phyloP scores from a whole-genome alignment of 2,329 filamentous ascomycete species.

The Arthrobotrys musiformis region DNA sequence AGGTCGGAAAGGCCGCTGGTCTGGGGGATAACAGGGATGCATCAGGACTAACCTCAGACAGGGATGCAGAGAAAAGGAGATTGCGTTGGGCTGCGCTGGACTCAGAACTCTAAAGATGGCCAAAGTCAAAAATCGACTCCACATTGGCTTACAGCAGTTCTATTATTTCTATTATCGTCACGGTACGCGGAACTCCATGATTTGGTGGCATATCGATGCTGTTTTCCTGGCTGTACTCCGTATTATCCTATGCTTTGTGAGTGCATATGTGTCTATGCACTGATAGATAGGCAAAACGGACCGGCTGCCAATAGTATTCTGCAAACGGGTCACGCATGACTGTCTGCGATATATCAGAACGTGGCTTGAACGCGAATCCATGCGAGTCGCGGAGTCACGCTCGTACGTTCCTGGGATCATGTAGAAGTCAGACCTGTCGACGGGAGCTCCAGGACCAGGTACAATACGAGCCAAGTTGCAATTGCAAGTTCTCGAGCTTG shows the following conservation, averaged over 20 bases:
- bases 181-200: neutral
- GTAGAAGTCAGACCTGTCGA: neutral
- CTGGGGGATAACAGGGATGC: neutral
- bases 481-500: neutral
- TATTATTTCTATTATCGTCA: neutral
- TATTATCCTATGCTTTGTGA: too few relatives aligned
- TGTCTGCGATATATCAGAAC: too few relatives aligned
- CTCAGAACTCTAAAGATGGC: slow-evolving; percentile 19
- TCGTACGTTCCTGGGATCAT: neutral
- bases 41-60: neutral
- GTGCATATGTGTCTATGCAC: too few relatives aligned
- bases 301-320: neutral
- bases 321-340: neutral
- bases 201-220: neutral
- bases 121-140: slow-evolving; percentile 11
- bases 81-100: slow-evolving; percentile 5
- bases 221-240: too few relatives aligned
- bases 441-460: neutral
- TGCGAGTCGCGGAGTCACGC: slow-evolving; percentile 5
- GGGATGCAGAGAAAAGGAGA: slow-evolving; percentile 14
- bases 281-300: neutral
- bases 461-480: neutral
- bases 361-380: neutral
- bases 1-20: neutral
- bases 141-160: neutral